Evolutionary conservation across 2,329 filamentous ascomycete species (phyloP).

Genomic region (Fusarium penzigii): DNA sequence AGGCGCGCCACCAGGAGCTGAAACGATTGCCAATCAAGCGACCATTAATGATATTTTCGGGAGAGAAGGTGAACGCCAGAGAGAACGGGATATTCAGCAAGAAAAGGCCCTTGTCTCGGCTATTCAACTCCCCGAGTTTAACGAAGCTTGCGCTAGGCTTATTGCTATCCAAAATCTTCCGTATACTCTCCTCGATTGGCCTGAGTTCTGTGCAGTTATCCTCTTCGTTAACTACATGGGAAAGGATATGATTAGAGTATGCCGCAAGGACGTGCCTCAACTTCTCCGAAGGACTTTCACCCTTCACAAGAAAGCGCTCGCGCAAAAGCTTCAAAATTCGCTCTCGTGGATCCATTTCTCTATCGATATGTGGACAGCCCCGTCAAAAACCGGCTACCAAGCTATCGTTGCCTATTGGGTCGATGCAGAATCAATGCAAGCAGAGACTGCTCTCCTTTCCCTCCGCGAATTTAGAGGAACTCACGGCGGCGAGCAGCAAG

Average conservation of each 20-base stretch:
- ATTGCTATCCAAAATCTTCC: not conserved
- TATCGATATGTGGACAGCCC: constrained; percentile 1
- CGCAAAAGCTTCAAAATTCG: constrained; percentile 1
- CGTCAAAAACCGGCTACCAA: constrained; percentile 1
- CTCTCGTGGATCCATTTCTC: constrained; percentile 1
- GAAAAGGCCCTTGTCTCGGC: not conserved
- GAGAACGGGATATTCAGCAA: not conserved
- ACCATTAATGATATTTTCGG: constrained; percentile 1
- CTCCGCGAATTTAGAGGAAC: constrained; percentile 1
- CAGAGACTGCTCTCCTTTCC: constrained; percentile 1
- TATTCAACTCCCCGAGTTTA: constrained; percentile 1
- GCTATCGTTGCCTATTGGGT: not conserved
- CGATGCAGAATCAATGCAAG: constrained; percentile 1
- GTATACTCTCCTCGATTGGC: not conserved
- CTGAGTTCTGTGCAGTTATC: not conserved
- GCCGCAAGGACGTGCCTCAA: not conserved
- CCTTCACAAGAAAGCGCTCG: not conserved
- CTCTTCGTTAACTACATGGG: not conserved
- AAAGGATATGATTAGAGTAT: constrained; percentile 1
- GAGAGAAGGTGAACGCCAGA: not conserved
- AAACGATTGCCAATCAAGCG: constrained; percentile 1
- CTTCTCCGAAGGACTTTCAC: constrained; percentile 1
- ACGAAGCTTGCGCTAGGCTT: constrained; percentile 1
- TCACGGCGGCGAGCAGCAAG: constrained; percentile 1
- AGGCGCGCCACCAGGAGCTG: not conserved